These are phyloP conservation scores for Vicia sativa DNA, from an alignment of 306 rosid genomes.

Conservation along the genomic window DNA sequence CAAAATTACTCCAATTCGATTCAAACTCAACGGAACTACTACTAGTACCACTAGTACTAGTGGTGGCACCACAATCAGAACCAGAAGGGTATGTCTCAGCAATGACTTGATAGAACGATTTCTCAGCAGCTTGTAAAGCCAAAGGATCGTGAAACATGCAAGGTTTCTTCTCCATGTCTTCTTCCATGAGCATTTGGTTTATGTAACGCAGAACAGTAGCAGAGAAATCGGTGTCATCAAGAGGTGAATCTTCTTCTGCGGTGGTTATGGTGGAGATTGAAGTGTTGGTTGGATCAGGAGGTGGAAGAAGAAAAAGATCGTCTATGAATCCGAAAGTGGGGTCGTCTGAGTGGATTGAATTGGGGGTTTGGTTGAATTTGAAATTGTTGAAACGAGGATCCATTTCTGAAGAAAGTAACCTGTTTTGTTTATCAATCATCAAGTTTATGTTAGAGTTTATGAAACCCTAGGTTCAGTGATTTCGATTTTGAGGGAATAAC, in stretches of 20 bases:
- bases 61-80: conserved; percentile 41
- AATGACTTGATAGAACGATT: conserved; percentile 61
- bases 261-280: background rate
- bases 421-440: background rate
- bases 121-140: conserved; percentile 71
- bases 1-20: conserved; percentile 33
- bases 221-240: conserved; percentile 18
- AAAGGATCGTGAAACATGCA: conserved; percentile 64
- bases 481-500: background rate
- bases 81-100: conserved; percentile 50
- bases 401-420: conserved; percentile 28
- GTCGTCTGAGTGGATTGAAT: background rate
- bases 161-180: conserved; percentile 53
- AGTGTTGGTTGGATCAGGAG: conserved; percentile 28
- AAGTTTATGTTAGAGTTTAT: background rate
- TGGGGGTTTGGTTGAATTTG: conserved; percentile 9
- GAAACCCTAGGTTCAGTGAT: conserved; percentile 19
- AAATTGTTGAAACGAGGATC: conserved; percentile 37
- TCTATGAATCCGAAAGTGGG: conserved; percentile 37
- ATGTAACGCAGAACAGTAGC: conserved; percentile 60
- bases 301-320: conserved; percentile 29
- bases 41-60: conserved; percentile 14
- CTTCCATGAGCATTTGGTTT: conserved; percentile 81
- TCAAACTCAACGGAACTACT: conserved; percentile 41
- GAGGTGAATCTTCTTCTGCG: conserved; percentile 17